A percentile compares a stretch with the other conserved stretches of the same genome.
Conservation (phyloP, 2,329 filamentous ascomycete species). For the Penicillium sp. region DNA sequence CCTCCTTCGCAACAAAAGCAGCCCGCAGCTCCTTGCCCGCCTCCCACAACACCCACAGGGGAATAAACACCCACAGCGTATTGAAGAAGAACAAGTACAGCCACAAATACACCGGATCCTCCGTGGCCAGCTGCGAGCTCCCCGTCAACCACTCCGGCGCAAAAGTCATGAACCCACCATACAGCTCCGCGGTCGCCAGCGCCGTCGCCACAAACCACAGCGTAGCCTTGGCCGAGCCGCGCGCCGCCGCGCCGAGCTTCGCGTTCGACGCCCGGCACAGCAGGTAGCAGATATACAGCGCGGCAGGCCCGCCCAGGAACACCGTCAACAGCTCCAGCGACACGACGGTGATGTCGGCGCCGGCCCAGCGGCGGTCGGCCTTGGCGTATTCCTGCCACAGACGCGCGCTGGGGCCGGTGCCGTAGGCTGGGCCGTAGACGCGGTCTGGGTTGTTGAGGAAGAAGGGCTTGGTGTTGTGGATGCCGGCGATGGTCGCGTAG, state of each 20-base stretch:
- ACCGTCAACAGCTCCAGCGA: conserved; percentile 62
- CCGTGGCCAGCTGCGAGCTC: conserved; percentile 55
- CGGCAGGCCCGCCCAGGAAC: conserved; percentile 56
- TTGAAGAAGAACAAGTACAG: conserved; percentile 65
- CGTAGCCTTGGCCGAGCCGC: conserved; percentile 32
- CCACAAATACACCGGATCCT: conserved; percentile 62
- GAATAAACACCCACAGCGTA: conserved; percentile 60
- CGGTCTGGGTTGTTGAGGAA: conserved; percentile 55
- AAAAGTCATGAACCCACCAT: conserved; percentile 65
- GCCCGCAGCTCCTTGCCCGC: conserved; percentile 46
- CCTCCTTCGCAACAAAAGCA: conserved; percentile 36
- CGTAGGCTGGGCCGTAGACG: conserved; percentile 60
- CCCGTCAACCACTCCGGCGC: conserved; percentile 63
- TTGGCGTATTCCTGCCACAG: conserved; percentile 67
- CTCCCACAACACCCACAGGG: conserved; percentile 56
- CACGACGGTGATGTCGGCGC: conserved; percentile 58
- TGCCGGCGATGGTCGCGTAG: conserved; percentile 48
- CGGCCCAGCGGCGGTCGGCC: conserved; percentile 61
- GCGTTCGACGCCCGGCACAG: conserved; percentile 37
- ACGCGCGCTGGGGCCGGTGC: conserved; percentile 51
- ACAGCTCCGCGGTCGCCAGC: conserved; percentile 62
- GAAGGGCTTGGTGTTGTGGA: conserved; percentile 36
- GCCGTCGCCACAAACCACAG: conserved; percentile 58
- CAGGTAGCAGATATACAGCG: conserved; percentile 56
- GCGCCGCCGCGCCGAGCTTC: conserved; percentile 14